Evolutionary conservation across 768 basidiomycete species (phyloP).

Genomic region (Leccinum broughii): DNA sequence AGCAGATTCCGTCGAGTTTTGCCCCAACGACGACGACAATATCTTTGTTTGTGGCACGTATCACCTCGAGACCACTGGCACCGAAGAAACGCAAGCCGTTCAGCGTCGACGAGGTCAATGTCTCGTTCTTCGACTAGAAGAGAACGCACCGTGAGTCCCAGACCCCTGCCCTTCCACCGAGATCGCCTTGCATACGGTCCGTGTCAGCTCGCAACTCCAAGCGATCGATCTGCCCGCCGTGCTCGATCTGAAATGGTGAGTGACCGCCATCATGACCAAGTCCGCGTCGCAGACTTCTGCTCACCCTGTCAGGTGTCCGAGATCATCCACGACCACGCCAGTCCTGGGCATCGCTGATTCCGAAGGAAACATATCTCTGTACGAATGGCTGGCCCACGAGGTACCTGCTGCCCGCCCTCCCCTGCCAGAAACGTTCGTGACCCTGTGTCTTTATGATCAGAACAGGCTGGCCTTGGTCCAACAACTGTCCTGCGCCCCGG

Average conservation of each 20-base stretch:
- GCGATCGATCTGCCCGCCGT: slow-evolving; percentile 76
- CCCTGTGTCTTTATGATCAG: slow-evolving; percentile 30
- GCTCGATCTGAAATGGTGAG: slow-evolving; percentile 92
- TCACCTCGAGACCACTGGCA: slow-evolving; percentile 53
- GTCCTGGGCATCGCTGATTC: slow-evolving; percentile 80
- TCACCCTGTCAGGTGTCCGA: slow-evolving; percentile 55
- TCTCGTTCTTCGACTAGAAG: slow-evolving; percentile 58
- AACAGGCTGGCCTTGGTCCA: slow-evolving; percentile 40
- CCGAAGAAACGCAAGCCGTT: slow-evolving; percentile 1
- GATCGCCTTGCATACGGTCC: neutral
- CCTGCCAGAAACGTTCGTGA: neutral
- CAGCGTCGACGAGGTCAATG: slow-evolving; percentile 70
- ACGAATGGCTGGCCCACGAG: slow-evolving; percentile 52
- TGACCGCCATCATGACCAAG: slow-evolving; percentile 4
- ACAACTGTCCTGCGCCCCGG: slow-evolving; percentile 47
- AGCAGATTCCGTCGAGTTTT: slow-evolving; percentile 91
- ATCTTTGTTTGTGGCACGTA: slow-evolving; percentile 81
- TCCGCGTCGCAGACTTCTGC: neutral
- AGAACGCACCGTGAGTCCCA: slow-evolving; percentile 37
- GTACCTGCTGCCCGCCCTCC: slow-evolving; percentile 32
- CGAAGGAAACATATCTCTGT: slow-evolving; percentile 72
- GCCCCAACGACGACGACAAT: slow-evolving; percentile 59
- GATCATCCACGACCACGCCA: slow-evolving; percentile 40
- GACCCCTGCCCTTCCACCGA: neutral
- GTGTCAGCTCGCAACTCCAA: slow-evolving; percentile 58